Evolutionary conservation across 1,284 basidiomycete genomes (phyloP).

Genomic region (Mycena citricolor): DNA sequence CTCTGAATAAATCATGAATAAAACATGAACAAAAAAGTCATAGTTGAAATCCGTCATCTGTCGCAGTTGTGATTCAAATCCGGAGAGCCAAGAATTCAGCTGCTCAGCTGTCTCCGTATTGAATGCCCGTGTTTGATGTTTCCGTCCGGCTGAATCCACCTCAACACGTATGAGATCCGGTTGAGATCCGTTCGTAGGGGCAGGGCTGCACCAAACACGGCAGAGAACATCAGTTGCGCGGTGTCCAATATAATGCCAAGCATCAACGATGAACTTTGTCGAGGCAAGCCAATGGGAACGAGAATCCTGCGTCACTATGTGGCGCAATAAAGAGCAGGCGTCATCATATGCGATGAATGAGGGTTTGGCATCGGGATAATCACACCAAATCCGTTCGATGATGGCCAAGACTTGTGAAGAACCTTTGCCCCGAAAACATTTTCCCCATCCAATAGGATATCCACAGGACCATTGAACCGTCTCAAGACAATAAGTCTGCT

Average conservation of each 20-base stretch:
- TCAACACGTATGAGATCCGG: slow-evolving; percentile 28
- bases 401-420: background rate
- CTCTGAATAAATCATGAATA: slow-evolving; percentile 29
- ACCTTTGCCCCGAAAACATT: slow-evolving; percentile 6
- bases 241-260: slow-evolving; percentile 21
- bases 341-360: slow-evolving; percentile 8
- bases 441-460: slow-evolving; percentile 11
- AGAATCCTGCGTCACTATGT: background rate
- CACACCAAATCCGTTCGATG: background rate
- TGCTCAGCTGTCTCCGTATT: slow-evolving; percentile 35
- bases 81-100: slow-evolving; percentile 31
- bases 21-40: slow-evolving; percentile 26
- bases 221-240: slow-evolving; percentile 21
- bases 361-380: slow-evolving; percentile 7
- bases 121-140: slow-evolving; percentile 27
- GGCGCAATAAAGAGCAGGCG: slow-evolving; percentile 7
- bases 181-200: slow-evolving; percentile 31
- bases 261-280: slow-evolving; percentile 17
- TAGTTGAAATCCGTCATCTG: slow-evolving; percentile 27
- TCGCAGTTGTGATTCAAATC: slow-evolving; percentile 28
- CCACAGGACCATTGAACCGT: slow-evolving; percentile 9
- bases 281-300: slow-evolving; percentile 3
- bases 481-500: slow-evolving; percentile 6
- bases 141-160: slow-evolving; percentile 22
- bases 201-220: slow-evolving; percentile 33